Evolutionary conservation across 2,329 filamentous ascomycete genomes (phyloP), one percentile per base, ranked within the genome.

Genomic region (Dactylonectria macrodidyma): DNA sequence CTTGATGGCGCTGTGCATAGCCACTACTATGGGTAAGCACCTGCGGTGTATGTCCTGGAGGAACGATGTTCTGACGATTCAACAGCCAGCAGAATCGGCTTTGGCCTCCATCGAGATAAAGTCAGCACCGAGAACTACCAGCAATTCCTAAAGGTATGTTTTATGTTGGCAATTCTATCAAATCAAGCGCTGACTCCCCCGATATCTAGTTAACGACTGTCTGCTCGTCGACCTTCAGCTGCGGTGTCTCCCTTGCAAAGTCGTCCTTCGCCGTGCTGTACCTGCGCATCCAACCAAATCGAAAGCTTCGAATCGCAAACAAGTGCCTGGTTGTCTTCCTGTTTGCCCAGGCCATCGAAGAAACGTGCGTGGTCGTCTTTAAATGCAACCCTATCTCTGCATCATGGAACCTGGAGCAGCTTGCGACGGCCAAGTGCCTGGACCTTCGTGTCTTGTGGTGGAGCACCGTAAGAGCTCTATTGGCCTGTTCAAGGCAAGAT

Each of bases 201-300:
- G n/a, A 3, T 14, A n/a, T 22, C 7, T 5, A 75, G 72, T 73
- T 63, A 36, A 70, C 65, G 10, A 71, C 72, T 16, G 73, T 68
- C 33, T 71, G 71, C 54, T 80, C 78, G 1, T 47, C 71, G 10
- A 73, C 73, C 1, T 80, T 78, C 44, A 80, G 77, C 51, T 70
- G 74, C 55, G 75, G 78, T 5, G 66, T 80, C 5, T 62, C 71
- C 6, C 60, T 75, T 4, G 78, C 78, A 14, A 78, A 80, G 55
- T 76, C 77, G 11, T 79, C 77, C 1, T 79, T 80, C 30, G 78
- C 79, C 2, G 67, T 79, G 1, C 67, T 81, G 6, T 80, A 79
- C 65, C 51, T 80, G 9, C 75, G 76, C 51, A 77, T 80, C 48
- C 76, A 78, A 16, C 75, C 77, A 0, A 70, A 74, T 2, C 69